Evolutionary conservation across 768 basidiomycete genomes (phyloP).

Genomic region (Epithele typhae): DNA sequence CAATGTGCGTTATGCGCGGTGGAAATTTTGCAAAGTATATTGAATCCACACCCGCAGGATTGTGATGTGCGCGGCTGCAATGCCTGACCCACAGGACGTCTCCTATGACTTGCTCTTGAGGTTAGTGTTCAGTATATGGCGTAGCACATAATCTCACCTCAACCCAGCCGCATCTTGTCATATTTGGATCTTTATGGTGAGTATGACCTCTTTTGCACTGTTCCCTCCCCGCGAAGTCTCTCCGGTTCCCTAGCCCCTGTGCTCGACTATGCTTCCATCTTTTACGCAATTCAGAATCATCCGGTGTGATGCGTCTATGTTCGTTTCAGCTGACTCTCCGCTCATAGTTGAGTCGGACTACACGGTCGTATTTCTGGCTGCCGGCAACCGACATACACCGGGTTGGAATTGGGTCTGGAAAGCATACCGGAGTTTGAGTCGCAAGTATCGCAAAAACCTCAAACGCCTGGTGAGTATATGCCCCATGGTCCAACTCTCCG

Average conservation of each 20-base stretch:
- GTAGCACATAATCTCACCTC: neutral
- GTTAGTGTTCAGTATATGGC: slow-evolving; percentile 38
- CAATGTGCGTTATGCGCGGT: slow-evolving; percentile 61
- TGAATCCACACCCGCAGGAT: slow-evolving; percentile 50
- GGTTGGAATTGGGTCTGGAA: slow-evolving; percentile 93
- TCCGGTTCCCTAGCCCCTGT: no score
- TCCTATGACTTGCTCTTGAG: slow-evolving; percentile 73
- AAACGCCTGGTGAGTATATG: slow-evolving; percentile 62
- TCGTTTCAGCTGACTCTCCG: no score
- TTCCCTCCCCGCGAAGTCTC: neutral
- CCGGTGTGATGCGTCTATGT: no score
- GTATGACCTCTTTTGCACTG: slow-evolving; percentile 15
- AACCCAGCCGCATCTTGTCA: slow-evolving; percentile 61
- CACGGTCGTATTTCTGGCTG: slow-evolving; percentile 82
- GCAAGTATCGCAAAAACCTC: slow-evolving; percentile 85
- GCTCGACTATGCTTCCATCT: no score
- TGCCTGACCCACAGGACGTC: slow-evolving; percentile 74
- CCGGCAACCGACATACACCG: slow-evolving; percentile 69
- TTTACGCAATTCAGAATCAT: no score
- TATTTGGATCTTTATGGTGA: slow-evolving; percentile 80
- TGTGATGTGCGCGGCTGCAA: slow-evolving; percentile 74
- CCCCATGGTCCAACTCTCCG: neutral
- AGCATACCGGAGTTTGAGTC: slow-evolving; percentile 73
- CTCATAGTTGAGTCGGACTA: slow-evolving; percentile 80
- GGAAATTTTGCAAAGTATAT: no score